Base-by-base conservation (phyloP, 768 basidiomycete genomes). In the Lactifluus rugatus region DNA sequence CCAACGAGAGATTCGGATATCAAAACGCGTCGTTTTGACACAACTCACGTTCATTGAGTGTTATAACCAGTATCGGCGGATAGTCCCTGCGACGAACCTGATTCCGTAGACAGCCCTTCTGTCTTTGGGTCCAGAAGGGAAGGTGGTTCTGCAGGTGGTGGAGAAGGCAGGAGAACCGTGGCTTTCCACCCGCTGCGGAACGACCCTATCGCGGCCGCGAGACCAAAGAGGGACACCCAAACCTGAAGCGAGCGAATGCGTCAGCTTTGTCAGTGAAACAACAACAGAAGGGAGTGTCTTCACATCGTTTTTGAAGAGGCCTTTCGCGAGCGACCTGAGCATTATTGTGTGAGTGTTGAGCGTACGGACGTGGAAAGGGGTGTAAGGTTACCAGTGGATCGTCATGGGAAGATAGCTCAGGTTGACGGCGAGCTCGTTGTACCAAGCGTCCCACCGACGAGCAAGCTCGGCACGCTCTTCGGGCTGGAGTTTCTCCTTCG, bases 341-440 rank as follows among this genome's bases (percentile, higher is more conserved):
- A 10, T 37, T 16, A 16, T 21, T 26, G 9, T 37, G 32, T 23
- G 13, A 57, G 46, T 31, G 25, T 25, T 8, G 21, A 28, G 4
- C 5, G 13, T 7, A 6, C 6, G 19, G 3, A 7, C 7, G 14
- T 1, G 4, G 6, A 28, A 9, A 48, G 17, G 26, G 37, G 8
- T 14, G 26, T 60, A 25, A 48, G 16, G 80, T 54, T 31, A 89
- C 92, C 90, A 93, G 68, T 95, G 93, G 56, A 91, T 70, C 2
- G 91, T 88, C 50, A 89, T 69, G 3, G 91, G 93, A n/a, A 92
- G 71, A 67, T 90, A 87, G 25, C 82, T 81, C 8, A 85, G 61
- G 66, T 92, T 92, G 49, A 82, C 80, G 14, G 87, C 69, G 11
- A 87, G 68, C 59, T 91, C 89, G 51, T 81, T 84, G 78, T 82